Conservation (phyloP, 31 red algal species). For the Odonthalia washingtoniensis region DNA sequence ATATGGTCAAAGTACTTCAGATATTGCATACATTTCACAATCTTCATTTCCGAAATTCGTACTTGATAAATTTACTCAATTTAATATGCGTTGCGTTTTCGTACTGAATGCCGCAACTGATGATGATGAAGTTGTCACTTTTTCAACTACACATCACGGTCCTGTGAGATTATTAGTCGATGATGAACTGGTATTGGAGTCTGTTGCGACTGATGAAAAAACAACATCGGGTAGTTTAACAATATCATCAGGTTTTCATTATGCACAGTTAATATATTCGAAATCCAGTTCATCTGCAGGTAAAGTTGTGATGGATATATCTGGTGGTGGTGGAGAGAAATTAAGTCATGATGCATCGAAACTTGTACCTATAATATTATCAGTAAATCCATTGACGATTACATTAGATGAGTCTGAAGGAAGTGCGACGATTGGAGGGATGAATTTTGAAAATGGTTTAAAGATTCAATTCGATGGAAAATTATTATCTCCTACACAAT, state of each 20-base stretch:
- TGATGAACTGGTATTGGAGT: slow-evolving; percentile 42
- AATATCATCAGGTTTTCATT: slow-evolving; percentile 22
- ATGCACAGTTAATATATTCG: slow-evolving; percentile 53
- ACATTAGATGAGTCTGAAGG: slow-evolving; percentile 46
- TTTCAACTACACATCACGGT: slow-evolving; percentile 54
- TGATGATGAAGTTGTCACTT: background rate
- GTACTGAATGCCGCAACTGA: slow-evolving; percentile 12
- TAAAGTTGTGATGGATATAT: slow-evolving; percentile 35
- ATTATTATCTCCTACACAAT: slow-evolving; percentile 18
- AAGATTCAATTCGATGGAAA: slow-evolving; percentile 44
- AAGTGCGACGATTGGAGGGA: slow-evolving; percentile 33
- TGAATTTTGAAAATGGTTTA: slow-evolving; percentile 54
- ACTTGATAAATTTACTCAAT: slow-evolving; percentile 4
- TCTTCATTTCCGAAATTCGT: slow-evolving; percentile 34
- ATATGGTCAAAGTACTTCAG: slow-evolving; percentile 26
- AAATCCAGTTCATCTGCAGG: slow-evolving; percentile 41
- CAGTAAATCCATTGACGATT: slow-evolving; percentile 33
- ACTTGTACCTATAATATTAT: slow-evolving; percentile 58
- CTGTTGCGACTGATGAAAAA: slow-evolving; percentile 5
- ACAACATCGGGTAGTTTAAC: slow-evolving; percentile 20
- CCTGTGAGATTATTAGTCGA: slow-evolving; percentile 41
- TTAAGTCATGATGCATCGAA: slow-evolving; percentile 55
- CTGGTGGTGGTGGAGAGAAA: slow-evolving; percentile 29
- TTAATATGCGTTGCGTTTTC: slow-evolving; percentile 65
- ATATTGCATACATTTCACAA: slow-evolving; percentile 33